Base-by-base conservation (phyloP, 371 early-diverging fungal genomes). In the Mortierella sp. region DNA sequence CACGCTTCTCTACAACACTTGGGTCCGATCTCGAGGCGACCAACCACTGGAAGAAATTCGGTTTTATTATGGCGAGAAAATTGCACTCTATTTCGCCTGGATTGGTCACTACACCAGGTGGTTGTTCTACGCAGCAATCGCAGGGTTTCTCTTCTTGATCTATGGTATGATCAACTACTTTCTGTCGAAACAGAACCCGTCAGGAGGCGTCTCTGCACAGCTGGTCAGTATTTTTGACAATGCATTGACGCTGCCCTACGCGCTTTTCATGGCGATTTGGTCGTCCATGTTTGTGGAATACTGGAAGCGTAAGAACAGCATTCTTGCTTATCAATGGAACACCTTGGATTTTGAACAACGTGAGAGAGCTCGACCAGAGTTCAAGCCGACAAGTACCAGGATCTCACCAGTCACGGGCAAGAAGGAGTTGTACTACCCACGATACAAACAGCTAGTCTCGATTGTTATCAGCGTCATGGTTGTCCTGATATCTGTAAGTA, bases 61-160 rank as follows among this genome's bases (percentile, higher is more conserved):
- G 18, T 67, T 79, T 34, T 89, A 89, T 62, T 89, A 82, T 67
- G 90, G 90, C 45, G 90, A 89, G 61, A 78, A 83, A 56, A 72
- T 86, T 47, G 90, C 85, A 23, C 78, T 87, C 14, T 89, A 88
- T 48, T 89, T 89, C 68, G 85, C 85, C 21, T 89, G 85, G 83
- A 65, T 87, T 21, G 84, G 66, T 28, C 54, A 70, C 45, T 81
- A 81, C 46, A 81, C 81, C 1, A 47, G 76, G 18, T 87, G 87
- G 87, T 67, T 85, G 16, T 16, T 56, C 16, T 49, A 66, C 41
- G 83, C 87, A 16, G 63, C 84, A 13, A 24, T 85, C 13, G 50
- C 80, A 5, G 89, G 88, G 16, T 12, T 83, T 2, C 43, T 79
- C 6, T 82, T 79, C 58, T 78, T 87, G 66, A 55, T 84, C 28